A percentile compares a stretch with the other conserved stretches of the same genome.
phyloP scores from a whole-genome alignment of 129 eudicot species.

The Saposhnikovia divaricata region DNA sequence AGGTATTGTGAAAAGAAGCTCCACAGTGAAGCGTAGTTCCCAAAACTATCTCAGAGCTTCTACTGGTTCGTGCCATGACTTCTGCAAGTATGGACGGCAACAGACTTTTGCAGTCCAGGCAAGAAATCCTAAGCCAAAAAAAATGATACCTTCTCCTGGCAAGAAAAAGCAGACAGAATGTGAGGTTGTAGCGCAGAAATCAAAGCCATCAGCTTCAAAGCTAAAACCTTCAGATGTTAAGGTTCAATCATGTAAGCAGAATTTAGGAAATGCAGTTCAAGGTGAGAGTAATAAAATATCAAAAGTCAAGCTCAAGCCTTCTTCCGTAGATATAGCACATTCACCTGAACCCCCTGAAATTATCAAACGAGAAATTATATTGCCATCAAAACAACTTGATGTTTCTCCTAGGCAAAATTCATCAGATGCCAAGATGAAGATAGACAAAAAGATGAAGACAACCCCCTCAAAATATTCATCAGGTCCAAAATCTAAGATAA shows the following conservation, averaged over 20 bases:
- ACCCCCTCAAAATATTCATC: constrained; percentile 20
- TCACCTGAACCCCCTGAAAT: constrained; percentile 33
- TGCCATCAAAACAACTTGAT: constrained; percentile 26
- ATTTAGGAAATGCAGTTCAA: background rate
- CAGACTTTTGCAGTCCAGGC: constrained; percentile 33
- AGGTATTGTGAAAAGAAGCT: constrained; percentile 20
- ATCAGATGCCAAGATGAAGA: constrained; percentile 10
- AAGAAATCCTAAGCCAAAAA: constrained; percentile 25
- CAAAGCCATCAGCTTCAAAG: constrained; percentile 25
- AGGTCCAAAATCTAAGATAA: constrained; percentile 27
- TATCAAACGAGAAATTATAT: constrained; percentile 32
- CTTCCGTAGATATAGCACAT: background rate
- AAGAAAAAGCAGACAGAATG: background rate
- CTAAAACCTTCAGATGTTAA: constrained; percentile 11
- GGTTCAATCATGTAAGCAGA: constrained; percentile 7
- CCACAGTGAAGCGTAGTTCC: constrained; percentile 19
- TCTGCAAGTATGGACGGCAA: constrained; percentile 54
- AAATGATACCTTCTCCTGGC: constrained; percentile 21
- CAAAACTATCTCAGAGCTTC: constrained; percentile 59
- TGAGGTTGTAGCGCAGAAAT: constrained; percentile 17
- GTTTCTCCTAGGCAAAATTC: constrained; percentile 14
- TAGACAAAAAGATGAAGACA: constrained; percentile 26
- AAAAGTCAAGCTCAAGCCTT: constrained; percentile 9
- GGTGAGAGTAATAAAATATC: background rate
- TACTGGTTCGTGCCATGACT: constrained; percentile 79